These are phyloP conservation scores for Agaricus sinodeliciosus DNA, from an alignment of 768 basidiomycete genomes.

Conservation along the genomic window DNA sequence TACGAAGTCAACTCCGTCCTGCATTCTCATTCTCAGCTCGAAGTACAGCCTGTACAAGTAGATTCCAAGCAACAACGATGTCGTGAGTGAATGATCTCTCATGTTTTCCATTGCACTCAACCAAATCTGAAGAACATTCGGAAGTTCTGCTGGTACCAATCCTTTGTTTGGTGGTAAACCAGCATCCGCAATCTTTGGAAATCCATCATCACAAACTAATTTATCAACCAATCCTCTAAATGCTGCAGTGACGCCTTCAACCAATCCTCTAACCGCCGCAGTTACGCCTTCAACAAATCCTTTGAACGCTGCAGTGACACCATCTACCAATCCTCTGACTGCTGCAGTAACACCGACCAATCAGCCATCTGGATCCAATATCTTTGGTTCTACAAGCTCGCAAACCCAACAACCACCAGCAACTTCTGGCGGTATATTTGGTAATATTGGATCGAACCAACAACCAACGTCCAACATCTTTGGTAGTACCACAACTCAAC, in stretches of 20 bases:
- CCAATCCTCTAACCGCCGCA: too few relatives aligned
- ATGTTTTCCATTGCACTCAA: neutral
- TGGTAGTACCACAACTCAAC: conserved; percentile 15
- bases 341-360: conserved; percentile 13
- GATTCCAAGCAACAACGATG: neutral
- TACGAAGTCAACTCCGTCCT: too few relatives aligned
- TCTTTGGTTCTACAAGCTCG: conserved; percentile 17
- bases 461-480: conserved; percentile 16
- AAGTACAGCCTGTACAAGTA: neutral
- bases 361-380: conserved; percentile 13
- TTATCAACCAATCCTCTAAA: conserved; percentile 14
- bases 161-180: conserved; percentile 6
- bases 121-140: neutral
- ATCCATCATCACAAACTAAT: conserved; percentile 21
- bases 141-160: conserved; percentile 14
- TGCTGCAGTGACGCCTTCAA: conserved; percentile 9
- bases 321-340: too few relatives aligned
- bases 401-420: conserved; percentile 14
- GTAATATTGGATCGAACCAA: conserved; percentile 9
- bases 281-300: too few relatives aligned
- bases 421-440: conserved; percentile 11
- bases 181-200: conserved; percentile 30
- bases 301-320: too few relatives aligned
- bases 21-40: neutral
- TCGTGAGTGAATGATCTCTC: neutral